These are phyloP conservation scores for Colletotrichum sojae DNA, from an alignment of 2,329 filamentous ascomycete species.

Conservation along the genomic window DNA sequence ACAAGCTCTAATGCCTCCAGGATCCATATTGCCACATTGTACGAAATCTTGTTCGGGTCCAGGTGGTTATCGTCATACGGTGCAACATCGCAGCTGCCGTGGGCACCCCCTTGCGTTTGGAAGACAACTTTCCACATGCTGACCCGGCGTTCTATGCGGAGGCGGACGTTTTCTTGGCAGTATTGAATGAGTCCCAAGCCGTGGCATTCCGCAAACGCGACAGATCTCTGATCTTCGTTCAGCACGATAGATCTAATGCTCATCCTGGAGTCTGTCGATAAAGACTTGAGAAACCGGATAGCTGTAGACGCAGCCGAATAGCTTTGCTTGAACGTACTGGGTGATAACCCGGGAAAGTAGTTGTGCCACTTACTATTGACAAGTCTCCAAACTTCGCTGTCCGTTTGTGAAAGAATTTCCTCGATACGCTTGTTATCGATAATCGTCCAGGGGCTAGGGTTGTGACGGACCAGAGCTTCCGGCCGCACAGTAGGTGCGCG, in stretches of 20 bases:
- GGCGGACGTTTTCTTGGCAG: slow-evolving; percentile 9
- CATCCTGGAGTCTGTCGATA: background rate
- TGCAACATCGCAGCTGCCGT: too few species aligned
- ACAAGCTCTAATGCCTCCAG: slow-evolving; percentile 10
- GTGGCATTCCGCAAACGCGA: slow-evolving; percentile 9
- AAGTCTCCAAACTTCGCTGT: too few species aligned
- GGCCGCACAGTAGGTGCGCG: background rate
- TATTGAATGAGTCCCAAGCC: slow-evolving; percentile 20
- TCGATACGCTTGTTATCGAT: too few species aligned
- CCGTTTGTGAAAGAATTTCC: too few species aligned
- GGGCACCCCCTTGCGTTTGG: background rate
- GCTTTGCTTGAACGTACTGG: background rate
- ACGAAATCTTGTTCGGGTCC: background rate
- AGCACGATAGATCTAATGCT: background rate
- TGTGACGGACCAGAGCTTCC: too few species aligned
- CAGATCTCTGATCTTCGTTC: slow-evolving; percentile 2
- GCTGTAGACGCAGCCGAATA: slow-evolving; percentile 14
- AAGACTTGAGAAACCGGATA: background rate
- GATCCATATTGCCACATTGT: slow-evolving; percentile 11
- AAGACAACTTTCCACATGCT: slow-evolving; percentile 8
- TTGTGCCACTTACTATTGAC: too few species aligned
- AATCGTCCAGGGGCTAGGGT: too few species aligned
- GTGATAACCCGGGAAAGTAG: too few species aligned
- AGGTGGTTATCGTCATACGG: background rate
- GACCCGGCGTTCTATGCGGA: slow-evolving; percentile 14